Evolutionary conservation across 192 early-diverging fungal species (phyloP), one percentile per base, ranked within the genome.

Genomic region (Rhizoclosmatium sp.): DNA sequence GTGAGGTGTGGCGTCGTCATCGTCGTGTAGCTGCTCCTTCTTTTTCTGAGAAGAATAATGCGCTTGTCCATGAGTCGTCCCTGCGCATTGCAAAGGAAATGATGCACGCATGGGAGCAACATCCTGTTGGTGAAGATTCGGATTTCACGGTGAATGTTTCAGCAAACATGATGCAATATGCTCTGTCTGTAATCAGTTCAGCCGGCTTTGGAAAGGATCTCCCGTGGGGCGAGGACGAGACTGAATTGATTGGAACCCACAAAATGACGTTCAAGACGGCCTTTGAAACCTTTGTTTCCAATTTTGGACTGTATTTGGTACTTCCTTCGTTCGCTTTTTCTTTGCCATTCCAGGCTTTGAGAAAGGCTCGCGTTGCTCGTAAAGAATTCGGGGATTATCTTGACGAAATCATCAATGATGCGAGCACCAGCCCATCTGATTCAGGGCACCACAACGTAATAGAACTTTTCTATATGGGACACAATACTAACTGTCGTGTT

Each of bases 351-450:
- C 14, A 69, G 67, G 42, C 14, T 40, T 69, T 69, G 42, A 14
- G 40, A 40, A 46, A 69, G 16, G 47, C 54, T 56, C 19, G 54
- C 10, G 19, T n/a, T 56, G 54, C 10, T 14, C 19, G 9, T 56
- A n/a, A 23, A 62, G 83, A 84, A 60, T 84, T 84, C 51, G 68
- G 71, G 47, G n/a, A 16, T 23, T 82, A 82, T 71, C 44, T 84
- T 60, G 47, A 66, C n/a, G 70, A 73, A 48, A 69, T 81, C 41
- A 60, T 83, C 19, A 47, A 59, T 16, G 69, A 80, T 16, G 78
- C 78, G 45, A 44, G 73, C n/a, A 56, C 19, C 3, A 31, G 31
- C 31, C 31, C 31, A 31, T 47, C 74, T 59, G 44, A 71, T 31
- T 31, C 31, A 31, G 31, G 65, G 64, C 49, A 19, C 62, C 78